Conservation (phyloP, 805 yeast species). For the Candida silvicultrix region DNA sequence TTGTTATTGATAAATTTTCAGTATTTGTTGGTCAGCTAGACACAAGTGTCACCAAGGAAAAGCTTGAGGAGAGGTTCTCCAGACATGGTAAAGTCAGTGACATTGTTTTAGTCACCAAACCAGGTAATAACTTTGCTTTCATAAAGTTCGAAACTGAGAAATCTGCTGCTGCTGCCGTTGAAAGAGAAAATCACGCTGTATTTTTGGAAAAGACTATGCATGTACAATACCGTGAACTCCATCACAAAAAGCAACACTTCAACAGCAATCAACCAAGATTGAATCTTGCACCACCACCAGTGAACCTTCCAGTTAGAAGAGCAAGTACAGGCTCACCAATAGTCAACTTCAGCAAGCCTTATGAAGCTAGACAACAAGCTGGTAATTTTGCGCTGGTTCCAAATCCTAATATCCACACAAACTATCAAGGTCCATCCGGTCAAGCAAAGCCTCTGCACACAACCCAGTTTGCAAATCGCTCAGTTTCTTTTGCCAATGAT, state of each 20-base stretch:
- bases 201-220: conserved; percentile 71
- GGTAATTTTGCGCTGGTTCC: conserved; percentile 9
- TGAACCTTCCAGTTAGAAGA: conserved; percentile 47
- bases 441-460: background rate
- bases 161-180: conserved; percentile 84
- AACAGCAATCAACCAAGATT: conserved; percentile 30
- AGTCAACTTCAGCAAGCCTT: background rate
- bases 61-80: conserved; percentile 51
- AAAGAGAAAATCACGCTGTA: conserved; percentile 75
- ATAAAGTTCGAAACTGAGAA: conserved; percentile 56
- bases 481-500: conserved; percentile 17
- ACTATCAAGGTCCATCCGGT: background rate
- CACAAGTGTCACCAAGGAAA: conserved; percentile 45
- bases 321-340: conserved; percentile 23
- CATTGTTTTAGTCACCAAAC: conserved; percentile 48
- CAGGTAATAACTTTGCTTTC: conserved; percentile 59
- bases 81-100: conserved; percentile 61
- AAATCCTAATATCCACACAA: background rate
- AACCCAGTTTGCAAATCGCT: conserved; percentile 4
- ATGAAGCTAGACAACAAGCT: conserved; percentile 5
- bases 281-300: conserved; percentile 77
- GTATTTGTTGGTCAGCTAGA: conserved; percentile 77
- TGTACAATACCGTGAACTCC: conserved; percentile 73
- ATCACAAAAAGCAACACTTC: conserved; percentile 20
- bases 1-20: conserved; percentile 60